Evolutionary conservation across 352 stramenopile genomes (phyloP), one percentile per base, ranked within the genome.

Genomic region (Plasmopara viticola): DNA sequence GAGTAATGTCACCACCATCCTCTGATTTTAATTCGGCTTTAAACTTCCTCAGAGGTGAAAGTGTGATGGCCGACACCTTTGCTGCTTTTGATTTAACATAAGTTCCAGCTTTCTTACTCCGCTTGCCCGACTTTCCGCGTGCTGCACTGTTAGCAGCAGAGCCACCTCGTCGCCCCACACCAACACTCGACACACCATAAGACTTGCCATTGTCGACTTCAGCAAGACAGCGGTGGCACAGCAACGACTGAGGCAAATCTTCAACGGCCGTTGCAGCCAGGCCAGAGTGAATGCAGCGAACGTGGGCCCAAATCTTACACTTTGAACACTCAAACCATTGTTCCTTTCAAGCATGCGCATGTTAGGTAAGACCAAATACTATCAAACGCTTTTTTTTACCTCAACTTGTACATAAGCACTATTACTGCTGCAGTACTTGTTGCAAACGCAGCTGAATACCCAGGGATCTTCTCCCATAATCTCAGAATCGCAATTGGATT

Each of bases 251-350:
- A 29, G 76, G 76, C 0, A 87, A 53, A 9, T 74, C 56, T 37
- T 78, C 63, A 15, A 66, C 59, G 61, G 78, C 53, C 8, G 53
- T 37, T 6, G 51, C 42, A 6, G 60, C 62, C 2, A 87, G 52
- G 17, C 62, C 62, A 12, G 72, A 78, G 39, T 90, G 74, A 38
- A 84, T 57, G 49, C 83, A 93, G 35, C 66, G 62, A 13, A 93
- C 52, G 25, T 93, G 83, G 9, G 70, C 60, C 83, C 83, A 93
- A 47, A 90, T 78, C 46, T 82, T 77, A 58, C 83, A 93, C 30
- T 63, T 61, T 0, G 83, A 90, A 48, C 79, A 93, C 60, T 93
- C 79, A 54, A 93, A 90, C 74, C 78, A 90, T 69, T 81, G 72
- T 31, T 82, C 74, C 76, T 92, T 47, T 0, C 41, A 47, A 52